Conservation (phyloP, 805 yeast species). For the Lipomyces kockii region DNA sequence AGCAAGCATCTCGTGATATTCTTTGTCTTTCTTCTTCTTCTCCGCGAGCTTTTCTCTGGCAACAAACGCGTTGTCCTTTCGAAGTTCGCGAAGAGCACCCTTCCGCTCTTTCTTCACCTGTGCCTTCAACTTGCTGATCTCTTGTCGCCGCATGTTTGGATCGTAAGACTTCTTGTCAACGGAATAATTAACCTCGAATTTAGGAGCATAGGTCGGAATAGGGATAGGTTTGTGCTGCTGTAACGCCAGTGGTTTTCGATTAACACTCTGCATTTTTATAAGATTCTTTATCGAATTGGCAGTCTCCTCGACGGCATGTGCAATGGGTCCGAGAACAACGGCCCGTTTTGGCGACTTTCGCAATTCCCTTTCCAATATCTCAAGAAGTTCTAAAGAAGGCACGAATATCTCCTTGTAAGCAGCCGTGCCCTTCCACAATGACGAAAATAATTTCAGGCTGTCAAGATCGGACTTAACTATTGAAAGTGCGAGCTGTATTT, state of each 20-base stretch:
- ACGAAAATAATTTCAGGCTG: constrained; percentile 33
- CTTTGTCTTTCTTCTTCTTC: constrained; percentile 73
- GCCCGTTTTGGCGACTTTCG: constrained; percentile 14
- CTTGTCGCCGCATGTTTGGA: constrained; percentile 78
- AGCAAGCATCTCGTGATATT: constrained; percentile 89
- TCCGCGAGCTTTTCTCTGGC: constrained; percentile 83
- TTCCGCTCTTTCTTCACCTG: constrained; percentile 92
- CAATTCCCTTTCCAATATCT: constrained; percentile 13
- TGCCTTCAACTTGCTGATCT: constrained; percentile 77
- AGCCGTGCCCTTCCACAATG: constrained; percentile 42
- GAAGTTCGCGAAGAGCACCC: constrained; percentile 82
- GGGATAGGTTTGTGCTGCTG: constrained; percentile 86
- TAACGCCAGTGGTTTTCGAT: constrained; percentile 69
- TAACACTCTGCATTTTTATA: constrained; percentile 44
- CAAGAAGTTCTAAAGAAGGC: constrained; percentile 35
- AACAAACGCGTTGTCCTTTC: constrained; percentile 84
- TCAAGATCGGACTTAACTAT: constrained; percentile 25
- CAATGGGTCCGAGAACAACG: constrained; percentile 1
- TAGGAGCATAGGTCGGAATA: constrained; percentile 83
- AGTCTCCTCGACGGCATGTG: constrained; percentile 8
- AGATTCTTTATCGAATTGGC: constrained; percentile 52
- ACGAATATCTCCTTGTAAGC: constrained; percentile 42
- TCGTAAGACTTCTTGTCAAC: constrained; percentile 94
- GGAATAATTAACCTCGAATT: constrained; percentile 93
- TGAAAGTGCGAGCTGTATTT: constrained; percentile 28